These are phyloP conservation scores for Eutypa lata DNA, from an alignment of 2,329 filamentous ascomycete species.

Conservation along the genomic window DNA sequence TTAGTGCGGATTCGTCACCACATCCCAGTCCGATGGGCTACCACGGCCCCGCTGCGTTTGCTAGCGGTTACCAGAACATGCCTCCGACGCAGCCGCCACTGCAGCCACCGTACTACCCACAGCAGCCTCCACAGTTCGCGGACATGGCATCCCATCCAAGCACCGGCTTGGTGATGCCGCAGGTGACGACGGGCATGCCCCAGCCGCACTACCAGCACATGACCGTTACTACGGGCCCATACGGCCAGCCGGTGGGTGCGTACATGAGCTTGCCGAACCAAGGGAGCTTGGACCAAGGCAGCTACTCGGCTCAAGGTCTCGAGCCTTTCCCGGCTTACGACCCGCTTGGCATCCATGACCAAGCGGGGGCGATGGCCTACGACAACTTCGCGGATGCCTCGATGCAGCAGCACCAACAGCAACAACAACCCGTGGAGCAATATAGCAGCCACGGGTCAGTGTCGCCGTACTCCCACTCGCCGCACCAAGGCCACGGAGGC, in stretches of 20 bases:
- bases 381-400: constrained; percentile 28
- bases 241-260: constrained; percentile 20
- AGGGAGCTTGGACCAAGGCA: not conserved
- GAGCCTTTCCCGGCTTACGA: constrained; percentile 37
- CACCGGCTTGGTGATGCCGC: constrained; percentile 19
- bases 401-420: constrained; percentile 20
- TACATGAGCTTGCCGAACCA: constrained; percentile 30
- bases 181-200: constrained; percentile 11
- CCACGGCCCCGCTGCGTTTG: constrained; percentile 7
- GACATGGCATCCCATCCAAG: constrained; percentile 14
- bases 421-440: constrained; percentile 24
- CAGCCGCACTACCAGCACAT: constrained; percentile 28
- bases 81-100: constrained; percentile 13
- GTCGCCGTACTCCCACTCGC: constrained; percentile 41
- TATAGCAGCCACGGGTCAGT: constrained; percentile 39
- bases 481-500: constrained; percentile 32
- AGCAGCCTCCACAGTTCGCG: constrained; percentile 11
- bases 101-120: constrained; percentile 19
- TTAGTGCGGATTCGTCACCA: constrained; percentile 10
- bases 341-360: constrained; percentile 36
- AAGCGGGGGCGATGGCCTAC: constrained; percentile 27
- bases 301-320: constrained; percentile 13
- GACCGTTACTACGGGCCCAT: constrained; percentile 27
- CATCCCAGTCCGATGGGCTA: constrained; percentile 18
- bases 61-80: constrained; percentile 12